Base-by-base conservation (phyloP, 2,329 filamentous ascomycete genomes). In the Neospermospora avenae region DNA sequence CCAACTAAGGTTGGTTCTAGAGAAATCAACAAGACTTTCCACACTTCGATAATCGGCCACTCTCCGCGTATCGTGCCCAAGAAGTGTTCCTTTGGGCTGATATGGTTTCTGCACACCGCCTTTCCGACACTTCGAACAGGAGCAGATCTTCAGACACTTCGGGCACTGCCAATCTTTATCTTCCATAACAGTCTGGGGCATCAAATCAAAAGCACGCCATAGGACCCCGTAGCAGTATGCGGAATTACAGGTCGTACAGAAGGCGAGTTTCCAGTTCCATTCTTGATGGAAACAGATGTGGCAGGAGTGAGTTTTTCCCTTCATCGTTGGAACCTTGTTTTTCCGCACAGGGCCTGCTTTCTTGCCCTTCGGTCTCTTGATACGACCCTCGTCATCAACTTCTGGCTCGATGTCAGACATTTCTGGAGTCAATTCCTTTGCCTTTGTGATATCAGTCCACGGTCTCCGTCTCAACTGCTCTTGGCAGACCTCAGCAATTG, bases 221-320 rank as follows among this genome's bases (percentile, higher is more conserved):
- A 99, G 80, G 16, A 89, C 89, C n/a, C 93, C 93, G 71, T 96
- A 99, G 73, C 95, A 98, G 72, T 96, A 99, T 0, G 84, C 85
- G 58, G 89, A 80, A 13, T 82, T 80, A 70, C 95, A 98, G 39
- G 79, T 86, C 0, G 85, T 86, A 74, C 95, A 99, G 55, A 85
- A 83, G 2, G 91, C 91, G 63, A 96, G 84, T 69, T 91, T 93
- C 84, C 96, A 97, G 20, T 81, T 85, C 55, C 89, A 87, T 69
- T 97, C 91, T 45, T 86, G 84, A 70, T 90, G 84, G 60, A 84
- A 85, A 74, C 93, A 97, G 8, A 96, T 88, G 72, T 98, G 95
- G 69, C 95, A 98, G 2, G 78, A 74, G 75, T 78, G 70, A 78
- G 79, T 54, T 79, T 80, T 63, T 76, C 78, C 39, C 77, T 75